Percentiles rank a stretch among this genome's conserved stretches.
Evolutionary conservation across 2,329 filamentous ascomycete genomes (phyloP).

Genomic region (Penicillium expansum): DNA sequence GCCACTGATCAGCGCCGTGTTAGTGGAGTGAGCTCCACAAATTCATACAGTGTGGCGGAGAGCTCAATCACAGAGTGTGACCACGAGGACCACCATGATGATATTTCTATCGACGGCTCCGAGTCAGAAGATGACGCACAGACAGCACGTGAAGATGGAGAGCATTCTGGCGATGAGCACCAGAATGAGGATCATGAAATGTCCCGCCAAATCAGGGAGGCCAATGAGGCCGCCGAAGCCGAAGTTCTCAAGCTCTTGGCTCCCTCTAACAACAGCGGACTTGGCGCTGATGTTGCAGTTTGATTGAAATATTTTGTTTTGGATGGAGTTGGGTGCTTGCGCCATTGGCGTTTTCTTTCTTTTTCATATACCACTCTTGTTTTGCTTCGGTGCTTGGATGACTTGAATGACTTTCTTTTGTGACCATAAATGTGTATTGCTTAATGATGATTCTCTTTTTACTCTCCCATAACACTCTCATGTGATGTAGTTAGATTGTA

Average conservation of each 20-base stretch:
- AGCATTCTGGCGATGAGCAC: conserved; percentile 8
- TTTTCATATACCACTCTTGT: conserved; percentile 27
- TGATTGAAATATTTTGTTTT: conserved; percentile 6
- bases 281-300: conserved; percentile 26
- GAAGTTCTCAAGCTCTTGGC: conserved; percentile 30
- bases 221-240: conserved; percentile 18
- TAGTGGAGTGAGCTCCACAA: conserved; percentile 43
- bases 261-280: conserved; percentile 30
- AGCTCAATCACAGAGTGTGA: conserved; percentile 18
- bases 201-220: conserved; percentile 14
- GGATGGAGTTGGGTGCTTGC: conserved; percentile 4
- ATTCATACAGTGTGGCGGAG: conserved; percentile 28
- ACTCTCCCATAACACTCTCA: conserved; percentile 9
- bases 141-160: conserved; percentile 19
- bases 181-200: conserved; percentile 16
- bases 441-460: conserved; percentile 7
- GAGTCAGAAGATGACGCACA: conserved; percentile 22
- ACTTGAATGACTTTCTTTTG: conserved; percentile 8
- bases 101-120: conserved; percentile 19
- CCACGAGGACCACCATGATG: conserved; percentile 17
- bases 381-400: conserved; percentile 7
- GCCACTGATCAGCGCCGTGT: conserved; percentile 40
- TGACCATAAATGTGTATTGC: conserved; percentile 7
- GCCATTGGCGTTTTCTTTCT: conserved; percentile 12
- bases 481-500: conserved; percentile 17